Conservation (phyloP, 371 early-diverging fungal species). For the Mucor piriformis region DNA sequence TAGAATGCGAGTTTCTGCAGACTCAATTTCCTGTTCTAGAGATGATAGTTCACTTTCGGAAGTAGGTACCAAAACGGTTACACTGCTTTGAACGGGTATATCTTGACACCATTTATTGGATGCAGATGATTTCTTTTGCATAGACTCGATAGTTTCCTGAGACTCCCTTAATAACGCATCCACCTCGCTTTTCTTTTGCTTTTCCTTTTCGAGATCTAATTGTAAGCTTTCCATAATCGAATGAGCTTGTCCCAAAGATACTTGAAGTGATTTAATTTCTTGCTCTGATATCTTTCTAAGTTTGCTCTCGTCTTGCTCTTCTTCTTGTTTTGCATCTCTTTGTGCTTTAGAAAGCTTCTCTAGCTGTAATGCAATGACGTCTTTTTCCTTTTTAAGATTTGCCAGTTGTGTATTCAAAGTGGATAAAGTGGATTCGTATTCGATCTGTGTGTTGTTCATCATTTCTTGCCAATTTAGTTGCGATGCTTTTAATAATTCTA, state of each 20-base stretch:
- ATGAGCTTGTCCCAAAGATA: constrained; percentile 22
- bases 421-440: constrained; percentile 27
- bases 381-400: constrained; percentile 25
- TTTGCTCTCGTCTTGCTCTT: background rate
- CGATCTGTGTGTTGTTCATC: constrained; percentile 13
- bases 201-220: constrained; percentile 31
- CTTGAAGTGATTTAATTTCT: constrained; percentile 16
- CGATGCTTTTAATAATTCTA: constrained; percentile 23
- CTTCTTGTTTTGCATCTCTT: background rate
- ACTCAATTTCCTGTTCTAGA: constrained; percentile 5
- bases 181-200: constrained; percentile 43
- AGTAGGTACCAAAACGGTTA: background rate
- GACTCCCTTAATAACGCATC: constrained; percentile 50
- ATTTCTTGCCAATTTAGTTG: constrained; percentile 23
- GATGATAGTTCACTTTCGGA: background rate
- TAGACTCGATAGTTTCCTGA: constrained; percentile 51
- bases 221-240: constrained; percentile 21
- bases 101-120: constrained; percentile 8
- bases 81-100: background rate
- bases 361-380: constrained; percentile 9
- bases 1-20: background rate
- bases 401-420: constrained; percentile 18
- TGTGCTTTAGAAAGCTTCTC: constrained; percentile 1
- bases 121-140: constrained; percentile 14
- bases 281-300: constrained; percentile 3